Percentiles rank a stretch among this genome's conserved stretches.
phyloP scores from a whole-genome alignment of 305 asterid genomes.

The Plantago lanceolata region DNA sequence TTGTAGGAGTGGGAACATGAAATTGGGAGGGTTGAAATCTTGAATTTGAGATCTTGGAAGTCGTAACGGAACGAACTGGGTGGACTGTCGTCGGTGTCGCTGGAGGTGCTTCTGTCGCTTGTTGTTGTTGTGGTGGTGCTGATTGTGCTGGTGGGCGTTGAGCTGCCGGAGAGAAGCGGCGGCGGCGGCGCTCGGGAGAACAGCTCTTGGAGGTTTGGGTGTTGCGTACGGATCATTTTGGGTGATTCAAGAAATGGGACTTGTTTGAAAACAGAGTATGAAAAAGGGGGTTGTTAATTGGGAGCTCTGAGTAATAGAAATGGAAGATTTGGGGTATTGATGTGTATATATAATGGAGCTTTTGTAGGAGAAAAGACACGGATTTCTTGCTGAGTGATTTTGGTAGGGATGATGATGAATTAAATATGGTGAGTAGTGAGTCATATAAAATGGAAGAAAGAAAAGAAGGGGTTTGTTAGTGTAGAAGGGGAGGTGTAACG shows the following conservation, averaged over 20 bases:
- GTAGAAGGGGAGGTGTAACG: constrained; percentile 49
- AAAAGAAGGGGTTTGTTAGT: neutral
- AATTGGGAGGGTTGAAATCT: constrained; percentile 31
- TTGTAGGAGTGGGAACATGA: constrained; percentile 47
- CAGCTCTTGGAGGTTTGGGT: constrained; percentile 22
- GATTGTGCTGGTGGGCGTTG: constrained; percentile 31
- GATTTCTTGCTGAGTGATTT: constrained; percentile 29
- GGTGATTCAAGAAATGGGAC: constrained; percentile 14
- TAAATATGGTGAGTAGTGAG: constrained; percentile 6
- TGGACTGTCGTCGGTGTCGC: constrained; percentile 53
- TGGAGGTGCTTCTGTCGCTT: constrained; percentile 27
- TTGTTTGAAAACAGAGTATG: neutral
- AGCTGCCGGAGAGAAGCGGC: constrained; percentile 37
- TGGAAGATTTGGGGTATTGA: constrained; percentile 1
- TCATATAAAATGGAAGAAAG: neutral
- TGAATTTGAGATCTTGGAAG: constrained; percentile 32
- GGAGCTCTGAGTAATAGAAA: constrained; percentile 8
- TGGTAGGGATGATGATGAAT: constrained; percentile 16
- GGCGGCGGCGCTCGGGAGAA: constrained; percentile 29
- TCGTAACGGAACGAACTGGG: constrained; percentile 35
- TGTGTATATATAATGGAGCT: constrained; percentile 16
- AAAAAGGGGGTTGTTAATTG: no score
- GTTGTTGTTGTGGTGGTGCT: constrained; percentile 17
- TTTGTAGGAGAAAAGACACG: constrained; percentile 27
- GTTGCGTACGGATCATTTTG: constrained; percentile 23